These are phyloP conservation scores for Metschnikowia borealis DNA, from an alignment of 805 yeast species.

Conservation along the genomic window DNA sequence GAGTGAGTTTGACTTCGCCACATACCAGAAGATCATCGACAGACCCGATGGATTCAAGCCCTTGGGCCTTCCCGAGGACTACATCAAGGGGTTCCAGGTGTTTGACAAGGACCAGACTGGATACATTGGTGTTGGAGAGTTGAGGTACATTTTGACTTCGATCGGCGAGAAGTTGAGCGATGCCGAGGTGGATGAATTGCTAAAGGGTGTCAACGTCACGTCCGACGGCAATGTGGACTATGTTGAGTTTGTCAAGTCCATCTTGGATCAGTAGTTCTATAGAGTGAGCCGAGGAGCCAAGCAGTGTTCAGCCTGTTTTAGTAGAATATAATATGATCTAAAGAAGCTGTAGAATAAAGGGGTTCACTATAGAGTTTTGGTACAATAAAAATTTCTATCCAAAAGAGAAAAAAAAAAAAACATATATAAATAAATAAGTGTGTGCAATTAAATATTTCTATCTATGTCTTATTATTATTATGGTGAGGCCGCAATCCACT, in stretches of 20 bases:
- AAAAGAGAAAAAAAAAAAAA: too few species aligned
- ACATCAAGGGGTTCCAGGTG: slow-evolving; percentile 89
- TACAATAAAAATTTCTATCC: too few species aligned
- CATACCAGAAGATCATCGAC: slow-evolving; percentile 70
- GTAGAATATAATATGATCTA: background rate
- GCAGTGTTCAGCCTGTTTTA: background rate
- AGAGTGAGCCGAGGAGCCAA: background rate
- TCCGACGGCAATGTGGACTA: slow-evolving; percentile 94
- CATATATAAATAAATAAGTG: too few species aligned
- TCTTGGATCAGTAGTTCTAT: slow-evolving; percentile 67
- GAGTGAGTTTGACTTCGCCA: slow-evolving; percentile 64
- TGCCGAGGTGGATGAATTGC: slow-evolving; percentile 89
- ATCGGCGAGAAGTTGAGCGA: slow-evolving; percentile 92
- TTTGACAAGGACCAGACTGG: slow-evolving; percentile 96
- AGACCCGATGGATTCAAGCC: slow-evolving; percentile 88
- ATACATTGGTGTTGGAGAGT: slow-evolving; percentile 94
- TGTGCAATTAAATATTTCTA: too few species aligned
- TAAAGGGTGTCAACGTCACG: slow-evolving; percentile 92
- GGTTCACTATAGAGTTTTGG: too few species aligned
- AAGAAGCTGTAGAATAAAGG: too few species aligned
- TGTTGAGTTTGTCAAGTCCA: slow-evolving; percentile 89
- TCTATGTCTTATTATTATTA: background rate
- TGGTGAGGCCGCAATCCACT: background rate
- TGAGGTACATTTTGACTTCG: slow-evolving; percentile 89
- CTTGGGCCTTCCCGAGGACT: slow-evolving; percentile 85